Base-by-base conservation (phyloP, 371 early-diverging fungal species). In the Apophysomyces sp. region DNA sequence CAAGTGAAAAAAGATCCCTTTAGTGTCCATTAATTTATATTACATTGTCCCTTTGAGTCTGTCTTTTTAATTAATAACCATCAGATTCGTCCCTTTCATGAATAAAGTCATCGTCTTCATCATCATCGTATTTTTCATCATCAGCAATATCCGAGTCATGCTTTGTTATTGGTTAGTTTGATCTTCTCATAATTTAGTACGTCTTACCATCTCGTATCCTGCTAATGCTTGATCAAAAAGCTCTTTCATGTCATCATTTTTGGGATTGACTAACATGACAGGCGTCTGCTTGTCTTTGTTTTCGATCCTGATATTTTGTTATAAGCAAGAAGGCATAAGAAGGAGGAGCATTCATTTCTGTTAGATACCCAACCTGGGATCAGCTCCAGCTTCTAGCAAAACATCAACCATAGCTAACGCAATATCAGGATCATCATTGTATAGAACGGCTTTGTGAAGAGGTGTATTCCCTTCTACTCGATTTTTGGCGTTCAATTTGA, bases 361-460 rank as follows among this genome's bases (percentile, higher is more conserved):
- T 59, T 30, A 28, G 13, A 49, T 3, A 30, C 7, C 15, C 21
- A 70, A 80, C 75, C 77, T 72, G 29, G 86, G 77, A 52, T 86
- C 81, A 18, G 88, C 86, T 8, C 85, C 86, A 13, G 77, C 77
- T 12, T 73, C 68, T 31, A 87, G 32, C 21, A 90, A 69, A 31
- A 77, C 57, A 60, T 80, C 76, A 8, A 81, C 83, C 67, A 88
- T 86, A 1, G 70, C 76, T 2, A 88, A 57, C 4, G 85, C 86
- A 12, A 68, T 62, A 24, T 82, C 83, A 0, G 78, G 73, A 58
- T 80, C 81, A 18, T 84, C 85, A 7, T 67, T 51, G 56, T 84
- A 83, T 37, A 66, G 71, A 26, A 84, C 83, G 24, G 87, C 90
- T 36, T 83, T 75, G 69, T 89, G 89, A 5, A 90, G 73, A 13